These are phyloP conservation scores for Cucumis hystrix DNA, from an alignment of 306 rosid species.

Conservation along the genomic window DNA sequence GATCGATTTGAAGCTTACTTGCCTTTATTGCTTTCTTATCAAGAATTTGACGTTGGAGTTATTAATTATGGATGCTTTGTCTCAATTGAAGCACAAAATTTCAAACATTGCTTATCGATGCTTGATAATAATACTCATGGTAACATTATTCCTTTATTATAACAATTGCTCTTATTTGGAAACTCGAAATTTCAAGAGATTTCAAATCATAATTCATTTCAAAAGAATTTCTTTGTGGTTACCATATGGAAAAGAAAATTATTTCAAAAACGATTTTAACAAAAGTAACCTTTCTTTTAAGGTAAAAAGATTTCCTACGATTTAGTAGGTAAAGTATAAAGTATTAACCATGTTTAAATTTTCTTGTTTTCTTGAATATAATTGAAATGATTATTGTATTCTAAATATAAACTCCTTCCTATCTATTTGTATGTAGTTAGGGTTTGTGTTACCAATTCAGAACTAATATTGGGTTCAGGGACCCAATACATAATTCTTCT, in stretches of 20 bases:
- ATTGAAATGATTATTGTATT: too few relatives aligned
- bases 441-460: neutral
- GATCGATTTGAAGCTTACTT: neutral
- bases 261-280: too few relatives aligned
- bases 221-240: too few relatives aligned
- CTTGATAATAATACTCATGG: neutral
- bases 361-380: too few relatives aligned
- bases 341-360: too few relatives aligned
- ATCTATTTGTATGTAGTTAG: neutral
- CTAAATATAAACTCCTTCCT: neutral
- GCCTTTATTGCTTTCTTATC: neutral
- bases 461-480: neutral
- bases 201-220: too few relatives aligned
- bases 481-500: neutral
- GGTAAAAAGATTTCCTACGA: too few relatives aligned
- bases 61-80: neutral
- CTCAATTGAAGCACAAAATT: neutral
- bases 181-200: too few relatives aligned
- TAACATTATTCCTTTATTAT: neutral
- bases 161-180: too few relatives aligned
- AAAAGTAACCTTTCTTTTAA: too few relatives aligned
- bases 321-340: too few relatives aligned
- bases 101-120: neutral
- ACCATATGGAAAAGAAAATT: too few relatives aligned
- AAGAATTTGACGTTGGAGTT: neutral